Conservation (phyloP, 768 basidiomycete species). For the Daedaleopsis nitida region DNA sequence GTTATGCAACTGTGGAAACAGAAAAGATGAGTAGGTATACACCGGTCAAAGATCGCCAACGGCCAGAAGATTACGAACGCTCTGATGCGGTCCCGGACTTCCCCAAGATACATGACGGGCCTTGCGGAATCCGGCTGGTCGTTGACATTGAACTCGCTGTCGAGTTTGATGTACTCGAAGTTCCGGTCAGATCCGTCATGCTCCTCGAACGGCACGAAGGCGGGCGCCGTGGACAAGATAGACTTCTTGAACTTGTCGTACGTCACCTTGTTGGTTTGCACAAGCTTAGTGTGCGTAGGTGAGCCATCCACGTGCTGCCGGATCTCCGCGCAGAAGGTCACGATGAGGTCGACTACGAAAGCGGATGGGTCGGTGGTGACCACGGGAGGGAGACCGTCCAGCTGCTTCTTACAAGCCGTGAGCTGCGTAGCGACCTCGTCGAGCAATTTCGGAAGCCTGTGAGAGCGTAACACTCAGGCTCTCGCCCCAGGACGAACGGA, state of each 20-base stretch:
- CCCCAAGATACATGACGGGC: background rate
- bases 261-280: conserved; percentile 34
- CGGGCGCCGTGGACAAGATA: conserved; percentile 42
- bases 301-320: conserved; percentile 10
- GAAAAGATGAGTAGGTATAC: too few relatives aligned
- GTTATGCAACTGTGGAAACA: conserved; percentile 34
- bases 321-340: conserved; percentile 11
- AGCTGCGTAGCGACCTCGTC: conserved; percentile 16
- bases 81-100: background rate
- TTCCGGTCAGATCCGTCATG: conserved; percentile 9
- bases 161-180: conserved; percentile 1
- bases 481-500: background rate
- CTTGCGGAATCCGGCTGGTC: background rate
- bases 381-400: conserved; percentile 14
- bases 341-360: conserved; percentile 21
- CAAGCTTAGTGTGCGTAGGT: conserved; percentile 34
- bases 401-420: conserved; percentile 5
- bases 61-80: background rate
- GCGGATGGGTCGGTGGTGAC: conserved; percentile 19
- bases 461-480: too few relatives aligned
- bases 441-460: conserved; percentile 14
- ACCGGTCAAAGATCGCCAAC: background rate
- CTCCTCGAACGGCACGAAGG: conserved; percentile 39
- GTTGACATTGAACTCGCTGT: conserved; percentile 4
- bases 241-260: conserved; percentile 38